Conservation (phyloP, 345 rosid species). For the Linum lewisii region DNA sequence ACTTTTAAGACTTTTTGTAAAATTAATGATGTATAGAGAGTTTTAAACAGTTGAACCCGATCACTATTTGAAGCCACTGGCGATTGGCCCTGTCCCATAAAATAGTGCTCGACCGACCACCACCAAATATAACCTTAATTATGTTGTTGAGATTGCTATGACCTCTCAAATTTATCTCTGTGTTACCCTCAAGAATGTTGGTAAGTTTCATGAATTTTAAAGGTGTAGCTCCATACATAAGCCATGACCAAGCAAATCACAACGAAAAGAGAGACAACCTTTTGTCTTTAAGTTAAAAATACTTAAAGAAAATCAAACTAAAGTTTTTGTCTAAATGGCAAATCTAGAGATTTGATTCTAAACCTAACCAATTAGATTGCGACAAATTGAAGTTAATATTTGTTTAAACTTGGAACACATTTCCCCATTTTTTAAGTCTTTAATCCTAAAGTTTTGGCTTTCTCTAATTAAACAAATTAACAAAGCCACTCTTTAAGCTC, state of each 20-base stretch:
- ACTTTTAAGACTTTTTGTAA: too few species aligned
- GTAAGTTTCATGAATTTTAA: background rate
- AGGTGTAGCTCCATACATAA: background rate
- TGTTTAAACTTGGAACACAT: background rate
- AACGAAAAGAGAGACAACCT: background rate
- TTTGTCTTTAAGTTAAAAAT: background rate
- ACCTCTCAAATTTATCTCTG: too few species aligned
- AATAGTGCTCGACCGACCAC: too few species aligned
- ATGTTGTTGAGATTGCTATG: too few species aligned
- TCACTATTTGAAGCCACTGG: too few species aligned
- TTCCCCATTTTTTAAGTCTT: background rate
- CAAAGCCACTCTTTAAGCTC: too few species aligned
- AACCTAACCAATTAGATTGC: background rate
- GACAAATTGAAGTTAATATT: background rate
- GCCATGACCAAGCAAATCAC: background rate
- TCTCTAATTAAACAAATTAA: constrained; percentile 7
- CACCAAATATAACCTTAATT: too few species aligned
- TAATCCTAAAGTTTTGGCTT: constrained; percentile 28
- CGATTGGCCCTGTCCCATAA: too few species aligned
- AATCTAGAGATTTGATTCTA: background rate
- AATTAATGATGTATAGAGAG: too few species aligned
- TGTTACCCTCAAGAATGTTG: too few species aligned
- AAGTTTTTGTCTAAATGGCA: background rate
- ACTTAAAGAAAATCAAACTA: too few species aligned
- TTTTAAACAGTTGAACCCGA: too few species aligned